phyloP scores from a whole-genome alignment of 2,329 filamentous ascomycete genomes.

The Apiospora hydei region DNA sequence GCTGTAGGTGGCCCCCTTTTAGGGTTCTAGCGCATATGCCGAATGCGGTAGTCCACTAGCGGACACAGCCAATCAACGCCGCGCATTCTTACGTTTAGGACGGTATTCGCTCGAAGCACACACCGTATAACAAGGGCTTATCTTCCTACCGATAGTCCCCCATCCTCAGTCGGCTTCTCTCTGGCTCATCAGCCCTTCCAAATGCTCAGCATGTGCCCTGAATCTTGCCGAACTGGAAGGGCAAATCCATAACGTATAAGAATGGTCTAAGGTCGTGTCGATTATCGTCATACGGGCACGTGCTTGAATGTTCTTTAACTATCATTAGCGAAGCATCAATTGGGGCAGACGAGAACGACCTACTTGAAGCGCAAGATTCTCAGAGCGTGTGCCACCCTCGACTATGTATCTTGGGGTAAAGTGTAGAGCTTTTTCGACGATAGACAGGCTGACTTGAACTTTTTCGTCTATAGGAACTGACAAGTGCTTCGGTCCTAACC shows the following conservation, averaged over 20 bases:
- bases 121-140: too few relatives aligned
- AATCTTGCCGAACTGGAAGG: too few relatives aligned
- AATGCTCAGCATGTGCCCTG: too few relatives aligned
- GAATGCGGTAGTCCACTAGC: slow-evolving; percentile 14
- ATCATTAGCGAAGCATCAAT: too few relatives aligned
- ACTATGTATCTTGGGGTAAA: slow-evolving; percentile 29
- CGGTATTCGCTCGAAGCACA: neutral
- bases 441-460: slow-evolving; percentile 26
- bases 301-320: too few relatives aligned
- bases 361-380: slow-evolving; percentile 29
- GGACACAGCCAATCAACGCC: neutral
- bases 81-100: neutral
- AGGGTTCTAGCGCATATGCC: neutral
- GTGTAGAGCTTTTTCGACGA: slow-evolving; percentile 25
- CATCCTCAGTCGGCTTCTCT: too few relatives aligned
- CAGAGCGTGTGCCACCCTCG: slow-evolving; percentile 29
- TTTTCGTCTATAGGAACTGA: slow-evolving; percentile 26
- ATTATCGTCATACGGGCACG: too few relatives aligned
- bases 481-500: slow-evolving; percentile 27
- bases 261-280: too few relatives aligned
- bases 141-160: too few relatives aligned
- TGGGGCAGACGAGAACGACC: too few relatives aligned
- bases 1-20: neutral
- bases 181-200: too few relatives aligned
- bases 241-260: too few relatives aligned